Percentiles rank a stretch among this genome's conserved stretches.
These are phyloP conservation scores for Coemansia sp. DNA, from an alignment of 192 early-diverging fungal genomes.

Conservation along the genomic window DNA sequence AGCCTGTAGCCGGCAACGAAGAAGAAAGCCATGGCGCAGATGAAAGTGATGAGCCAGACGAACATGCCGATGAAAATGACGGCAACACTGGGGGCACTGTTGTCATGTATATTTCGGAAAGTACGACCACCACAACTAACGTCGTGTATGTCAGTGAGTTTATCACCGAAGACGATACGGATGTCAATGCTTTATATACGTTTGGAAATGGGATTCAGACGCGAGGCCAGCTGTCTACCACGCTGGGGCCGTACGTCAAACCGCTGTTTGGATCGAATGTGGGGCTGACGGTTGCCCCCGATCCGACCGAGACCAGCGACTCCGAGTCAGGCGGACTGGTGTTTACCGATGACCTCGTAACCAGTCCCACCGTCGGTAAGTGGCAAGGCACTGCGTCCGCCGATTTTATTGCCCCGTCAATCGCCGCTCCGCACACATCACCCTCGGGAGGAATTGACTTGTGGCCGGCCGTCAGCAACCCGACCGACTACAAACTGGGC, in stretches of 20 bases:
- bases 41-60: neutral
- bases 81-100: slow-evolving; percentile 14
- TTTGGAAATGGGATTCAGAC: slow-evolving; percentile 41
- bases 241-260: slow-evolving; percentile 31
- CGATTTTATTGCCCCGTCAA: slow-evolving; percentile 34
- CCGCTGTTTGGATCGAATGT: slow-evolving; percentile 44
- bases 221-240: slow-evolving; percentile 24
- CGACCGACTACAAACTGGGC: slow-evolving; percentile 3
- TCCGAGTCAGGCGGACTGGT: neutral
- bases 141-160: slow-evolving; percentile 36
- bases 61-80: slow-evolving; percentile 2
- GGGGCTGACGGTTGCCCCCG: slow-evolving; percentile 33
- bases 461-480: slow-evolving; percentile 6
- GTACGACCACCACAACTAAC: slow-evolving; percentile 33
- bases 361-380: slow-evolving; percentile 12
- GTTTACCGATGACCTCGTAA: slow-evolving; percentile 23
- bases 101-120: slow-evolving; percentile 43
- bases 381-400: slow-evolving; percentile 13
- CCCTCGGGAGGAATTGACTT: slow-evolving; percentile 13
- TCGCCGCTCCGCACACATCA: slow-evolving; percentile 12
- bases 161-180: slow-evolving; percentile 35
- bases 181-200: slow-evolving; percentile 29
- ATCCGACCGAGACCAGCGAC: slow-evolving; percentile 5
- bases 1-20: slow-evolving; percentile 8
- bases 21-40: neutral